Percentiles rank a stretch among this genome's conserved stretches.
These are phyloP conservation scores for Escallonia rubra DNA, from an alignment of 129 eudicot genomes.

Conservation along the genomic window DNA sequence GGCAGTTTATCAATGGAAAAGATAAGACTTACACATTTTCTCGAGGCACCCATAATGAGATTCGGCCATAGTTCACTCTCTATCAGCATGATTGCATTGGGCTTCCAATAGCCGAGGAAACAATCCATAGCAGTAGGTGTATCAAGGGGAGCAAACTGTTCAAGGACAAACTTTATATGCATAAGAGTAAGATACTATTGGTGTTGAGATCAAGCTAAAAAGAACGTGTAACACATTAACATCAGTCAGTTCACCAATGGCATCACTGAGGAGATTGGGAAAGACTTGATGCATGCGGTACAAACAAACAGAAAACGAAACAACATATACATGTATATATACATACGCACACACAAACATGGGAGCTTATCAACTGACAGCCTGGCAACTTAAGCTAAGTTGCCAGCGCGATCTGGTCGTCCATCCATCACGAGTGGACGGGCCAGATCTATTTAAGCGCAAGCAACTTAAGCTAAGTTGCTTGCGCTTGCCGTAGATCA, in stretches of 20 bases:
- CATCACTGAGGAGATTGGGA: neutral
- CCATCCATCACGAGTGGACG: too few relatives aligned
- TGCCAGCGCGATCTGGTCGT: too few relatives aligned
- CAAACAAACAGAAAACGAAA: neutral
- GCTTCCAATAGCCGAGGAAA: slow-evolving; percentile 89
- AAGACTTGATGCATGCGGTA: slow-evolving; percentile 8
- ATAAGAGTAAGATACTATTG: neutral
- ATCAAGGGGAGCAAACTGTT: slow-evolving; percentile 96
- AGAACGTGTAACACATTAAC: neutral
- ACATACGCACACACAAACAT: neutral
- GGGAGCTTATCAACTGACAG: too few relatives aligned
- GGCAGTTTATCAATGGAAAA: neutral
- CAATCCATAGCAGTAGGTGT: slow-evolving; percentile 71
- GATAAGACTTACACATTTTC: slow-evolving; percentile 52
- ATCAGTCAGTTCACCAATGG: too few relatives aligned
- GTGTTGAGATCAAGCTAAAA: slow-evolving; percentile 1
- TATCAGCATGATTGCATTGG: slow-evolving; percentile 71
- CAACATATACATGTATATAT: too few relatives aligned
- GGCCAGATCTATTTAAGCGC: too few relatives aligned
- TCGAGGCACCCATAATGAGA: slow-evolving; percentile 71
- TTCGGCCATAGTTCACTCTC: slow-evolving; percentile 98
- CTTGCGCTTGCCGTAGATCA: too few relatives aligned
- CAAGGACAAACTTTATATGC: slow-evolving; percentile 8
- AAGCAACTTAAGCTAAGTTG: too few relatives aligned
- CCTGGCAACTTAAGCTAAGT: too few relatives aligned